Evolutionary conservation across 2,329 filamentous ascomycete species (phyloP), one percentile per base, ranked within the genome.

Genomic region (Xylogone sp.): DNA sequence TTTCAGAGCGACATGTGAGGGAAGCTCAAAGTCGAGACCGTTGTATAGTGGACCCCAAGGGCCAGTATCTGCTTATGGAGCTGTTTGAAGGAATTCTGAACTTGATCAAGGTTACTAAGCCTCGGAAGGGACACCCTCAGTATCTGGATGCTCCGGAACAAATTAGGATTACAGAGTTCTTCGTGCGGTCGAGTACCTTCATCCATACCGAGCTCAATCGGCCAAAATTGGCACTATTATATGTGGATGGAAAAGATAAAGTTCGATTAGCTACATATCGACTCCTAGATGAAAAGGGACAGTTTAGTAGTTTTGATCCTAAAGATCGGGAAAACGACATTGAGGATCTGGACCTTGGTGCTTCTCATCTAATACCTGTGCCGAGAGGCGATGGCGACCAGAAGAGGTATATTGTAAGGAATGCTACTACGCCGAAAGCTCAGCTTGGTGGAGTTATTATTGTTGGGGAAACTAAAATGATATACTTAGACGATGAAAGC

Each of bases 21-120:
- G 88, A 95, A 63, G 86, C 87, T 7, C 88, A 93, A 67, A 92
- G 88, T 53, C 86, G 88, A 59, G 89, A 95, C 68, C 80, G 88
- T 62, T 93, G 89, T 60, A 75, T 92, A 55, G 84, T 96, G 4
- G 93, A 97, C 66, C 91, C 91, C 0, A 87, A 85, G 0, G 85
- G 87, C 6, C 73, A 75, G 21, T 85, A 83, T 66, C 76, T 88
- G 75, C 82, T 81, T 2, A 65, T 88, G 56, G 83, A 88, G 63
- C 72, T 87, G 7, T 87, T 84, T 56, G 84, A 88, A 64, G 85
- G 85, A 16, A 77, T 88, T 4, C 73, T 88, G 29, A 84, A 81
- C 12, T 75, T 87, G 12, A 69, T 87, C 42, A 83, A 83, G 2
- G 75, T 88, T 43, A 70, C 81, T 7, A 75, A 76, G 49, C 71